Evolutionary conservation across 2,329 filamentous ascomycete genomes (phyloP), one percentile per base, ranked within the genome.

Genomic region (Botrytis elliptica): DNA sequence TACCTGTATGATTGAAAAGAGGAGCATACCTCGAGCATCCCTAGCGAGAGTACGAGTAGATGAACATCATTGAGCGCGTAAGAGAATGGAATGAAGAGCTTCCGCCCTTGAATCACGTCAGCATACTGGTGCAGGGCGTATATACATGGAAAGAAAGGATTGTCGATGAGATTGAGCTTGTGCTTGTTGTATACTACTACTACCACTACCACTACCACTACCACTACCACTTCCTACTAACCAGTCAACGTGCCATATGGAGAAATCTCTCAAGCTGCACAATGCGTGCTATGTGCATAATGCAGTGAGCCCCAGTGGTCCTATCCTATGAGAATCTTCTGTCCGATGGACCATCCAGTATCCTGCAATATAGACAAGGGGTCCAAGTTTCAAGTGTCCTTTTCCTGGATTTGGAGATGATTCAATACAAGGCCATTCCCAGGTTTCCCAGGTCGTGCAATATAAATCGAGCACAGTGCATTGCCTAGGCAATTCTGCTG

Each of bases 351-450:
- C 52, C 29, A 57, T 29, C 18, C 52, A 55, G 25, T 16, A 29
- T 20, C 1, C 14, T 25, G 33, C n/a, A n/a, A 40, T 36, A n/a
- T 38, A 3, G n/a, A 67, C 44, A n/a, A 38, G 64, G 64, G 25
- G 25, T 52, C 22, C 9, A 38, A 38, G 29, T 36, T 66, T 38
- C 29, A 38, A n/a, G 46, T 57, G 52, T 4, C 44, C 64, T 18
- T 18, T 18, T 66, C 20, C n/a, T 52, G 64, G 38, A 66, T 72
- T 22, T 12, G 18, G 14, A 9, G 10, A 33, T 9, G 33, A 44
- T 57, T 18, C n/a, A 8, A 72, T 67, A 22, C 70, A 72, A 72
- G 70, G 70, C 70, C 20, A 22, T 59, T 72, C 46, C 62, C 70
- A 46, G 70, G 52, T 22, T 59, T 72, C 60, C 62, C 70, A 38